phyloP scores from a whole-genome alignment of 2,329 filamentous ascomycete genomes.

The Fusarium illudens region DNA sequence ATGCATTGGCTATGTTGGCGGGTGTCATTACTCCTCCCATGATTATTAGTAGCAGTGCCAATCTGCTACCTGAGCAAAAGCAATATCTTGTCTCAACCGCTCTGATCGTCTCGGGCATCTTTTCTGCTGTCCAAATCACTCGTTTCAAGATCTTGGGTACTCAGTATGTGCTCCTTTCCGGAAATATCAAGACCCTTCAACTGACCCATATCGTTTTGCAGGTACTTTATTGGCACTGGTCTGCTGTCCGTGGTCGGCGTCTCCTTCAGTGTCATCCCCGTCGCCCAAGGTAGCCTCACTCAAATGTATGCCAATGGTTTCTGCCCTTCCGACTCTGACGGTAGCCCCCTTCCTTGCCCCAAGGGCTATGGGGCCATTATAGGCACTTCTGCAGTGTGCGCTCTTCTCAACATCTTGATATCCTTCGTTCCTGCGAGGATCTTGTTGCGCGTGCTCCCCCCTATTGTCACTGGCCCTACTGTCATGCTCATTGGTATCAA shows the following conservation, averaged over 20 bases:
- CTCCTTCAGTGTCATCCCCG: conserved; percentile 47
- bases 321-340: conserved; percentile 66
- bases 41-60: conserved; percentile 71
- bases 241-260: conserved; percentile 80
- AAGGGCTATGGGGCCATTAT: conserved; percentile 77
- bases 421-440: conserved; percentile 76
- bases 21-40: conserved; percentile 82
- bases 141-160: conserved; percentile 77
- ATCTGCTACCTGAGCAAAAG: conserved; percentile 66
- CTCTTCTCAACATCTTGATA: conserved; percentile 75
- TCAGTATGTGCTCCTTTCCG: conserved; percentile 47
- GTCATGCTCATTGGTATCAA: conserved; percentile 76
- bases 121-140: conserved; percentile 80
- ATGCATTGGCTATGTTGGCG: conserved; percentile 79
- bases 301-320: conserved; percentile 83
- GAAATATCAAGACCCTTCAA: background rate
- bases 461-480: conserved; percentile 78
- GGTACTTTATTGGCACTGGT: conserved; percentile 81
- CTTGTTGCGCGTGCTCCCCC: conserved; percentile 79
- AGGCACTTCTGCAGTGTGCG: conserved; percentile 72
- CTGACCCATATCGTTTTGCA: conserved; percentile 41
- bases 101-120: conserved; percentile 79
- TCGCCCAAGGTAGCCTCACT: conserved; percentile 69
- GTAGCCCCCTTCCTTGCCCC: conserved; percentile 76
- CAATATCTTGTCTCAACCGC: conserved; percentile 84